Percentiles rank a stretch among this genome's conserved stretches.
Evolutionary conservation across 176 grass and related monocot genomes (phyloP).

Genomic region (Rhynchospora pubera): DNA sequence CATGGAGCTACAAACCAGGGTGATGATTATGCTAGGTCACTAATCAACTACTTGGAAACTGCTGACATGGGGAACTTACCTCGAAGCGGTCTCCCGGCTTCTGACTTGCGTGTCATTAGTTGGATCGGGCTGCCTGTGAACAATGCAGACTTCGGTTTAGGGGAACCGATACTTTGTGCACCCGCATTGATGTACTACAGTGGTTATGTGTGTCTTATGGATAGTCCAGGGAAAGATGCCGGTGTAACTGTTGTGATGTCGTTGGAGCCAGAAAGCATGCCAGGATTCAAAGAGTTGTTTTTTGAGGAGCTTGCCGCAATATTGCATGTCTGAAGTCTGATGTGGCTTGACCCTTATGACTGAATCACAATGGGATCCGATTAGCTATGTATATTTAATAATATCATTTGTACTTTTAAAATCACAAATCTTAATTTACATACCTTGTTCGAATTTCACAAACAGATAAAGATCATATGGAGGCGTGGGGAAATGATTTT

Average conservation of each 20-base stretch:
- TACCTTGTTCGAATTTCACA: no score
- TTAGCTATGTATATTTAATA: no score
- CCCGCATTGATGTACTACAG: conserved; percentile 34
- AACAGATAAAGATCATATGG: no score
- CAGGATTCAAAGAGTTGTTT: not conserved
- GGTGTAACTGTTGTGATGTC: not conserved
- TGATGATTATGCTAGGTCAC: conserved; percentile 34
- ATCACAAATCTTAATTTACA: no score
- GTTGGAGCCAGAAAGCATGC: conserved; percentile 16
- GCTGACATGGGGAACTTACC: conserved; percentile 21
- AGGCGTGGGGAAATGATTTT: no score
- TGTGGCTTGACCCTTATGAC: no score
- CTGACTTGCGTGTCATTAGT: conserved; percentile 46
- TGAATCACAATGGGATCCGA: no score
- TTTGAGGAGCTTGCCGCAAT: not conserved
- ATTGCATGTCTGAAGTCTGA: not conserved
- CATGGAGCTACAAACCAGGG: conserved; percentile 23
- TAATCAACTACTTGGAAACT: conserved; percentile 38
- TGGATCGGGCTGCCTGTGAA: conserved; percentile 44
- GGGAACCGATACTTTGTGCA: conserved; percentile 36
- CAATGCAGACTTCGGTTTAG: conserved; percentile 54
- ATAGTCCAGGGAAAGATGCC: not conserved
- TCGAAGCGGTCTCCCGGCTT: conserved; percentile 34
- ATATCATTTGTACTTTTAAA: no score
- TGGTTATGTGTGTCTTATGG: conserved; percentile 20